Base-by-base conservation (phyloP, 805 yeast species). In the Suhomyces tanzawaensis region DNA sequence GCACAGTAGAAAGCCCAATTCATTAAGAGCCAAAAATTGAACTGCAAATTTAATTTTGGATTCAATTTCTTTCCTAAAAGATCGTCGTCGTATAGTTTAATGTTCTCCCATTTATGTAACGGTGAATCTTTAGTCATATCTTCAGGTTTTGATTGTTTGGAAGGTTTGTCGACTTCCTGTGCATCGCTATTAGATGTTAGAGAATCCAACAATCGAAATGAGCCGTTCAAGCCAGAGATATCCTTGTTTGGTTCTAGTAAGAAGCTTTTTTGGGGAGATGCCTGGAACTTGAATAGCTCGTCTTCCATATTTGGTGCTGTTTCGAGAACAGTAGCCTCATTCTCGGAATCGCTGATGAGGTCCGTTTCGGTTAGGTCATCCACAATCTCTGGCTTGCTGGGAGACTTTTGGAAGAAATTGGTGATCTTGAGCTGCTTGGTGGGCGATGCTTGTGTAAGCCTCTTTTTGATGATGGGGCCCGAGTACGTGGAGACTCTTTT, bases 1-100 rank as follows among this genome's bases (percentile, higher is more conserved):
- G 68, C 66, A 46, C 72, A 68, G 43, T 49, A 50, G 32, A 64
- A 61, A 8, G 62, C 43, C 72, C 72, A 68, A 26, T 55, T 52
- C 9, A 64, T 35, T 23, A 66, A 39, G 11, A 46, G 39, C 71
- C 70, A 64, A 4, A 67, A 9, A 27, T 40, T 51, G 46, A 52
- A 64, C 11, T 41, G 40, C 4, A 35, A 16, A 21, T 46, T 45
- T 12, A 41, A 32, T 13, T 37, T 38, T 2, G 62, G 60, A 37
- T 51, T 52, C 11, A 66, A 42, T 25, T 49, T 49, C 14, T 41
- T 40, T 3, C 57, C 45, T 4, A 66, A 35, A 4, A 62, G 36
- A 11, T 43, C 41, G 17, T 69, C 71, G 37, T 60, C 71, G 49
- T 61, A 65, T 2, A 66, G 47, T 25, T 43, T 48, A 24, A 59